Percentiles rank a stretch among this genome's conserved stretches.
phyloP scores from a whole-genome alignment of 257 asterid species.

The Salvia hispanica region DNA sequence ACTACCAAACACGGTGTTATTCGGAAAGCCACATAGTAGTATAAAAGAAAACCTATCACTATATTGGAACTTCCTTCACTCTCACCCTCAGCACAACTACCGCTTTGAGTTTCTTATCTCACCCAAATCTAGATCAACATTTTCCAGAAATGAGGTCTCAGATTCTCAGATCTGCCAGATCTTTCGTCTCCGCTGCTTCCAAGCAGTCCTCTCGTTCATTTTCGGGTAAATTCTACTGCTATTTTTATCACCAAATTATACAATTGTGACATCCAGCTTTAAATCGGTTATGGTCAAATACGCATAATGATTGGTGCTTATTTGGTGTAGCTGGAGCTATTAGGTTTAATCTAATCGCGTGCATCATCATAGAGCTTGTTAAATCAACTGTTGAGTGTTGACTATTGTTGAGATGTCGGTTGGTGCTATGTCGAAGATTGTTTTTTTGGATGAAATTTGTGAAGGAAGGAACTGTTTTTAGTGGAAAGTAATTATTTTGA shows the following conservation, averaged over 20 bases:
- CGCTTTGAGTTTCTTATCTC: conserved; percentile 20
- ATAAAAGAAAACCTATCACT: conserved; percentile 14
- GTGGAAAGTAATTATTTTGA: not conserved
- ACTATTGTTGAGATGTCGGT: conserved; percentile 4
- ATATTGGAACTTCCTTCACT: not conserved
- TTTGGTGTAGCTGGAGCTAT: not conserved
- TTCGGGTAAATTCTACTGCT: conserved; percentile 54
- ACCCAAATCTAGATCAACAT: conserved; percentile 10
- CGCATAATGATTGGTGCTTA: not conserved
- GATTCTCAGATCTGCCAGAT: conserved; percentile 82
- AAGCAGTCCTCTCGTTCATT: conserved; percentile 71
- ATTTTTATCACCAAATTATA: not conserved
- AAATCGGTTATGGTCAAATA: not conserved
- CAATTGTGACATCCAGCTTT: not conserved
- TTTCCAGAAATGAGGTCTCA: conserved; percentile 71
- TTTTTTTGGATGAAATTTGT: not conserved
- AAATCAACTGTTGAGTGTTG: not conserved
- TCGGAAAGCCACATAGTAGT: conserved; percentile 24
- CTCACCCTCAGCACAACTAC: conserved; percentile 11
- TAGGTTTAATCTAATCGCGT: not conserved
- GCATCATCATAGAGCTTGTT: not conserved
- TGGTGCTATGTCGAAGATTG: conserved; percentile 12
- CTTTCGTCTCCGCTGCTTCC: conserved; percentile 66
- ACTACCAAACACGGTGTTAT: conserved; percentile 39
- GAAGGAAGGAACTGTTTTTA: not conserved